phyloP scores from a whole-genome alignment of 1,284 basidiomycete genomes.

The Moesziomyces sp. region DNA sequence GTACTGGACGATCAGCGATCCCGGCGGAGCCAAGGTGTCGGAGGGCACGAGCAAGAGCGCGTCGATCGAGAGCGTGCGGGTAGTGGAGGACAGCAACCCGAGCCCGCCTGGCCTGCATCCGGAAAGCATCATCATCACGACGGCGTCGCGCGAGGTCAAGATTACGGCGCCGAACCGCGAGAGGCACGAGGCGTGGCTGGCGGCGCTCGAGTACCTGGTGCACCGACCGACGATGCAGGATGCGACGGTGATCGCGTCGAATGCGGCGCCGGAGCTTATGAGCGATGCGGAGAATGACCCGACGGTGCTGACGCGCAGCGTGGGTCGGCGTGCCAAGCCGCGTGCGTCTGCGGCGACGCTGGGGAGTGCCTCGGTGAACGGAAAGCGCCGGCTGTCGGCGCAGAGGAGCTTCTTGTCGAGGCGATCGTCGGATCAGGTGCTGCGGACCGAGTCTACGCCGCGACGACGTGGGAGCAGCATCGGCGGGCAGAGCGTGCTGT shows the following conservation, averaged over 20 bases:
- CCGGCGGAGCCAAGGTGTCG: constrained; percentile 83
- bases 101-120: constrained; percentile 91
- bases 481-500: constrained; percentile 71
- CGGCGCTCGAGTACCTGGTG: constrained; percentile 68
- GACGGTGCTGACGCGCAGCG: constrained; percentile 18
- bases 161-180: constrained; percentile 93
- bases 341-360: constrained; percentile 27
- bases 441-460: constrained; percentile 72
- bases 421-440: constrained; percentile 63
- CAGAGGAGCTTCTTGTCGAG: constrained; percentile 61
- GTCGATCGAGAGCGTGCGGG: constrained; percentile 91
- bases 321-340: constrained; percentile 35
- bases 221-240: constrained; percentile 47
- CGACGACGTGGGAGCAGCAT: constrained; percentile 77
- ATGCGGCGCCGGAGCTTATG: constrained; percentile 29
- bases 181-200: constrained; percentile 95
- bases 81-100: constrained; percentile 89
- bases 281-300: constrained; percentile 42
- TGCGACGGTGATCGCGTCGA: constrained; percentile 42
- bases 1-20: constrained; percentile 96
- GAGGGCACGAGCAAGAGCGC: constrained; percentile 97
- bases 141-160: constrained; percentile 94
- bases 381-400: constrained; percentile 55
- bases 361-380: constrained; percentile 27
- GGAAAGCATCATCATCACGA: constrained; percentile 91